Conservation (phyloP, 78 protist genomes). For the Creolimax fragrantissima region DNA sequence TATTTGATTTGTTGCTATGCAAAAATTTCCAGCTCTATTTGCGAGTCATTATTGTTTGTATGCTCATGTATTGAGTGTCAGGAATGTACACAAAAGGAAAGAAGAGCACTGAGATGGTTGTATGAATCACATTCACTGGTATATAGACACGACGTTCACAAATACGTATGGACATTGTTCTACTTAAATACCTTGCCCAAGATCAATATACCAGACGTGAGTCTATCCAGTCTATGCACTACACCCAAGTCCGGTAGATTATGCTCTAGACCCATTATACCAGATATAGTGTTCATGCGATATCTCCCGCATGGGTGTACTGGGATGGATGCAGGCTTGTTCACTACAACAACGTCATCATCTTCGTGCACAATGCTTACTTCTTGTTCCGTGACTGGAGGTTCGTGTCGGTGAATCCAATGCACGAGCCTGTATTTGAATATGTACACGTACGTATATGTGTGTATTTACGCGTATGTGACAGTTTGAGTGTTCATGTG, state of each 20-base stretch:
- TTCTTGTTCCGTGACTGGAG: constrained; percentile 43
- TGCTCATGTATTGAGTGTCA: too few species aligned
- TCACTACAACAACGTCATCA: constrained; percentile 60
- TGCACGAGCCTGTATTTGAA: constrained; percentile 49
- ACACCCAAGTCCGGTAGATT: background rate
- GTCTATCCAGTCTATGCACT: constrained; percentile 68
- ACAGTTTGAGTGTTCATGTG: background rate
- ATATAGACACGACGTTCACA: too few species aligned
- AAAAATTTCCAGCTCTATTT: too few species aligned
- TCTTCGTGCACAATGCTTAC: constrained; percentile 16
- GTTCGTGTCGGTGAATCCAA: constrained; percentile 75
- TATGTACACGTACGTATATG: background rate
- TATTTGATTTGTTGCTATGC: too few species aligned
- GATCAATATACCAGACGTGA: constrained; percentile 67
- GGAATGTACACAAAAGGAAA: too few species aligned
- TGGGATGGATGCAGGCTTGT: constrained; percentile 69
- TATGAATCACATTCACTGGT: too few species aligned
- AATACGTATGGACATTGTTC: too few species aligned
- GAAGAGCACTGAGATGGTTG: too few species aligned
- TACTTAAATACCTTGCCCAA: constrained; percentile 28
- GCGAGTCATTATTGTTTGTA: too few species aligned
- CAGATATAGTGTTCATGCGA: constrained; percentile 52
- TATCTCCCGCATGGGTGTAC: constrained; percentile 41
- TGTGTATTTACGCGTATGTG: background rate
- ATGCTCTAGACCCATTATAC: constrained; percentile 36